Conservation (phyloP, 176 grass and related monocot genomes). For the Zizania latifolia region DNA sequence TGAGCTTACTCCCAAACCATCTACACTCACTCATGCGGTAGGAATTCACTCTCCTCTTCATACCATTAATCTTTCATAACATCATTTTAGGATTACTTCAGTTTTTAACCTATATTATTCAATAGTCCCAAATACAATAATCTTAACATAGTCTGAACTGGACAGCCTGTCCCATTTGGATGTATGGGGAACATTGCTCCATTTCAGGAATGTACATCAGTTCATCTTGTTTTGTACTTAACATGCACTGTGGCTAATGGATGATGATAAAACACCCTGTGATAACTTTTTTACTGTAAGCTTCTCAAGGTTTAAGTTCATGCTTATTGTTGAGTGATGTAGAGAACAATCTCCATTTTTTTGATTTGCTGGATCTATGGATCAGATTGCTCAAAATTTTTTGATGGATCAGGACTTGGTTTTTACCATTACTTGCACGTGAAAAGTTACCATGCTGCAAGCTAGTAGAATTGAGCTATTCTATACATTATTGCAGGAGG, state of each 20-base stretch:
- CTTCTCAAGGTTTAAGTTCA: background rate
- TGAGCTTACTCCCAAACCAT: slow-evolving; percentile 85
- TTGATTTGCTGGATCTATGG: background rate
- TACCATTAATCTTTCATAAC: background rate
- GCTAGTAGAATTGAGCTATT: background rate
- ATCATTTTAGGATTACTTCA: background rate
- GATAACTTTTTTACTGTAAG: background rate
- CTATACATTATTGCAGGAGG: slow-evolving; percentile 56
- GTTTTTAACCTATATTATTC: background rate
- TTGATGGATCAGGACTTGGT: background rate
- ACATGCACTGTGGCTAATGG: background rate
- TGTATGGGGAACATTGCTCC: background rate
- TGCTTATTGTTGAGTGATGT: slow-evolving; percentile 2
- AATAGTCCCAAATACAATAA: background rate
- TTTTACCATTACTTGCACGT: slow-evolving; percentile 1
- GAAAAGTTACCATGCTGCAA: background rate
- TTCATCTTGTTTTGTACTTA: background rate
- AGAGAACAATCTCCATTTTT: background rate
- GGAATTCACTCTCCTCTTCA: background rate
- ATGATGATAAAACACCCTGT: background rate
- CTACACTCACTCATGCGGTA: slow-evolving; percentile 75
- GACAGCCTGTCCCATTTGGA: background rate
- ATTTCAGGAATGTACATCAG: background rate
- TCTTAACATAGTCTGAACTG: slow-evolving; percentile 1
- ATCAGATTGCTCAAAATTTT: too few relatives aligned